Conservation (phyloP, 1,284 basidiomycete species). For the Cutaneotrichosporon cavernicola region DNA sequence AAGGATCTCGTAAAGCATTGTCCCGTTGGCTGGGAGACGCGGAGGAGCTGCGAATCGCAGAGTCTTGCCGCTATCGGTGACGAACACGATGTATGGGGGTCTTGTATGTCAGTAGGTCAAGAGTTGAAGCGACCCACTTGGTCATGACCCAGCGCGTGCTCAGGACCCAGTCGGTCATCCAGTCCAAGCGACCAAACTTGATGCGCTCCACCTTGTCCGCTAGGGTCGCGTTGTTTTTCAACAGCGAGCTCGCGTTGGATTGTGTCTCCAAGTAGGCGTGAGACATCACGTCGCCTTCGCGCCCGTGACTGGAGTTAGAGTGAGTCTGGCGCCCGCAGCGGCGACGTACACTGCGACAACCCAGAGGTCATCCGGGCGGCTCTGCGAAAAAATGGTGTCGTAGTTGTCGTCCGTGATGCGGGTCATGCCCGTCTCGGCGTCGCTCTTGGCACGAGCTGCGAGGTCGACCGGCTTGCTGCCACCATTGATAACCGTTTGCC, state of each 20-base stretch:
- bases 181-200: constrained; percentile 44
- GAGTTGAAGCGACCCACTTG: constrained; percentile 18
- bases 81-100: constrained; percentile 43
- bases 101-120: background rate
- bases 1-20: constrained; percentile 31
- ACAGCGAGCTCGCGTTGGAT: constrained; percentile 32
- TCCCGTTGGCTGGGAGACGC: constrained; percentile 30
- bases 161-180: constrained; percentile 36
- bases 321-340: no score
- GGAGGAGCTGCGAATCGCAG: constrained; percentile 38
- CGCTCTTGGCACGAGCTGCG: constrained; percentile 50
- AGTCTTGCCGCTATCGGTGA: constrained; percentile 32
- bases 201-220: constrained; percentile 20
- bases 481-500: constrained; percentile 4
- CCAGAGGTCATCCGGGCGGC: constrained; percentile 32
- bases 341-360: constrained; percentile 38
- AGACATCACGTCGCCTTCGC: constrained; percentile 25
- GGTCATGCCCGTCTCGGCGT: constrained; percentile 65
- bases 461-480: constrained; percentile 8
- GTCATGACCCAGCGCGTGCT: constrained; percentile 43
- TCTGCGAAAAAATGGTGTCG: constrained; percentile 25
- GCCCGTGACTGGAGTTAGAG: constrained; percentile 28
- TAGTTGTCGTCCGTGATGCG: constrained; percentile 45
- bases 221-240: constrained; percentile 6
- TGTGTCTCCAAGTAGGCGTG: constrained; percentile 28